Conservation (phyloP, 2,329 filamentous ascomycete species). For the Trichoderma breve region DNA sequence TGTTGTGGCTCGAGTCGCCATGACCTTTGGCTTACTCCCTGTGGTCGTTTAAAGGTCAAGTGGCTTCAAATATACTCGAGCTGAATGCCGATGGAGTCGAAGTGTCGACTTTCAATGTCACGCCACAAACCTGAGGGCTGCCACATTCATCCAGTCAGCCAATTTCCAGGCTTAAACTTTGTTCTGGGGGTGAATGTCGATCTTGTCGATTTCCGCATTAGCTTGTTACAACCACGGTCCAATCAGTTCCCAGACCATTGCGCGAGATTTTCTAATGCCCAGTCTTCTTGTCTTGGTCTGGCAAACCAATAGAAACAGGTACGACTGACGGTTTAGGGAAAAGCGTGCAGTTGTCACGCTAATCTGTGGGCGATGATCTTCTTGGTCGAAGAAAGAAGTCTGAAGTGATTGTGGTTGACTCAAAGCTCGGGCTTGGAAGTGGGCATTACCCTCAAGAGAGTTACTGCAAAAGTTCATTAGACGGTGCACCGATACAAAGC, state of each 20-base stretch:
- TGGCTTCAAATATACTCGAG: not conserved
- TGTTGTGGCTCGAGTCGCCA: not conserved
- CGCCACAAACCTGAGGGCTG: not conserved
- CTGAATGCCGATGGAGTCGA: not conserved
- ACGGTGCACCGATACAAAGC: not conserved
- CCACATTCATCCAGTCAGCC: not conserved
- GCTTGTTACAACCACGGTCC: not conserved
- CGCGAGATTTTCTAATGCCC: not conserved
- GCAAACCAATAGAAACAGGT: not conserved
- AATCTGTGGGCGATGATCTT: not conserved
- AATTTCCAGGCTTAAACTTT: not conserved
- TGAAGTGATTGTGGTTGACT: not conserved
- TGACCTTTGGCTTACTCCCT: not conserved
- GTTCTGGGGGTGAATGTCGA: not conserved
- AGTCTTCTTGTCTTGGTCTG: not conserved
- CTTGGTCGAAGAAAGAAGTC: not conserved
- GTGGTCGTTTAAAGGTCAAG: not conserved
- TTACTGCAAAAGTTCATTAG: not conserved
- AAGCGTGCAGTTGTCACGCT: not conserved
- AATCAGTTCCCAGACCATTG: not conserved
- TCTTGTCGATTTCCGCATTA: conserved; percentile 4
- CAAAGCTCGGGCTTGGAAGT: not conserved
- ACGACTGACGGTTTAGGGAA: not conserved
- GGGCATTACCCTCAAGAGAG: not conserved
- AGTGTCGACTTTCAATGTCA: not conserved